These are phyloP conservation scores for Rutstroemia sp. DNA, from an alignment of 2,329 filamentous ascomycete genomes.

Conservation along the genomic window DNA sequence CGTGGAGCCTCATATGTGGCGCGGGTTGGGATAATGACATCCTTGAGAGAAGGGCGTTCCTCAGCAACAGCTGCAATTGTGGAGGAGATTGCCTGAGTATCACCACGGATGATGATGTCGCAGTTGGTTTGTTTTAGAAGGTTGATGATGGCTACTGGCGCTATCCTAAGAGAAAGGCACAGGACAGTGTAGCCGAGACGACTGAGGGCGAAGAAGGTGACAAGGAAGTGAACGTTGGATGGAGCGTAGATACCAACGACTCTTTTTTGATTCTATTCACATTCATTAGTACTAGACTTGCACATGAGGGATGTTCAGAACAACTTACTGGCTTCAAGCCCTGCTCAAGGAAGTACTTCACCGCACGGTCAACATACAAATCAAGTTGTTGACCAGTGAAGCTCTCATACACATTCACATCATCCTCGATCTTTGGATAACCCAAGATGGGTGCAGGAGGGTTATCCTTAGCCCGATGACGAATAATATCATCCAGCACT, in stretches of 20 bases:
- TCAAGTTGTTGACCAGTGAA: slow-evolving; percentile 17
- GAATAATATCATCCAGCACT: slow-evolving; percentile 17
- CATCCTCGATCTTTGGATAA: slow-evolving; percentile 15
- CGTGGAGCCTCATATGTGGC: slow-evolving; percentile 7
- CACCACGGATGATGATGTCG: slow-evolving; percentile 12
- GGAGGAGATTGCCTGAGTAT: not conserved
- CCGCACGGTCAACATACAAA: slow-evolving; percentile 17
- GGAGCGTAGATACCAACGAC: slow-evolving; percentile 23
- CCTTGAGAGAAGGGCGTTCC: slow-evolving; percentile 3
- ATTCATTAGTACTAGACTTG: not conserved
- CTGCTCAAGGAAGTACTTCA: slow-evolving; percentile 10
- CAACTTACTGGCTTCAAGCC: slow-evolving; percentile 7
- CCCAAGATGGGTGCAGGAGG: slow-evolving; percentile 15
- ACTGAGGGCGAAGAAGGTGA: slow-evolving; percentile 44
- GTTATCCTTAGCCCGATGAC: slow-evolving; percentile 13
- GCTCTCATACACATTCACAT: slow-evolving; percentile 17
- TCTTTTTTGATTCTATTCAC: slow-evolving; percentile 2
- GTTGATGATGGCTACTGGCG: slow-evolving; percentile 40
- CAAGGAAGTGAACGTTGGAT: slow-evolving; percentile 38
- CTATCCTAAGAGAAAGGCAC: slow-evolving; percentile 46
- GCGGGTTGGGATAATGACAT: slow-evolving; percentile 8
- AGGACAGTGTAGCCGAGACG: slow-evolving; percentile 46
- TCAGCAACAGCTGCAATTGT: slow-evolving; percentile 2
- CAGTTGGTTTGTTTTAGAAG: slow-evolving; percentile 36
- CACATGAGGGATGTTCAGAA: not conserved